These are phyloP conservation scores for Acacia pycnantha DNA, from an alignment of 331 rosid genomes.

Conservation along the genomic window DNA sequence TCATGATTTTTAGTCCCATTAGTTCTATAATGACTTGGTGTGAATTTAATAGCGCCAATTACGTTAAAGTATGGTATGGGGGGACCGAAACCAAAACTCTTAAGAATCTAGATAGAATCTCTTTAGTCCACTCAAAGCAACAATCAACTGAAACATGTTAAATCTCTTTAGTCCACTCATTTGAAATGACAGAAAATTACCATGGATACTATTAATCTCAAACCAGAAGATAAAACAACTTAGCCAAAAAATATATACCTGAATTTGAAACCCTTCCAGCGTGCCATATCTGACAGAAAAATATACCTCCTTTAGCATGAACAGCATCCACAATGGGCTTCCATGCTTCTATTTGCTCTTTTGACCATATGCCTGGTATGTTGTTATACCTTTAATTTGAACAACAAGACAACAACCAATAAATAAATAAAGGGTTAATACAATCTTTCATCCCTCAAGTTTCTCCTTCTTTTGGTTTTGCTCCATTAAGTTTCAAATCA, in stretches of 20 bases:
- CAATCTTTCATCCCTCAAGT: too few species aligned
- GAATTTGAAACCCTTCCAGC: not conserved
- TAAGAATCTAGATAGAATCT: too few species aligned
- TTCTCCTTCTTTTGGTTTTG: too few species aligned
- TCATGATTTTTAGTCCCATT: too few species aligned
- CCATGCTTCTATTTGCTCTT: not conserved
- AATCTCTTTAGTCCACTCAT: too few species aligned
- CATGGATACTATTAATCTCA: not conserved
- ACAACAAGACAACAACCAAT: not conserved
- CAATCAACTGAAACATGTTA: not conserved
- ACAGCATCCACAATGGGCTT: not conserved
- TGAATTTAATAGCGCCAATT: too few species aligned
- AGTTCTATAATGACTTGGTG: too few species aligned
- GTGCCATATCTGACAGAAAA: not conserved
- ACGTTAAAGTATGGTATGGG: too few species aligned
- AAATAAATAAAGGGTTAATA: too few species aligned
- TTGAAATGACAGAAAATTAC: not conserved
- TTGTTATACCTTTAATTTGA: not conserved
- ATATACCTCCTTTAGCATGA: not conserved
- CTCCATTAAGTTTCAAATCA: too few species aligned
- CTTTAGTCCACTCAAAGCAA: too few species aligned
- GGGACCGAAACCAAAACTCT: too few species aligned
- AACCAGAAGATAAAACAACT: not conserved
- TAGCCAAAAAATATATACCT: not conserved
- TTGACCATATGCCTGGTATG: not conserved